Evolutionary conservation across 768 basidiomycete genomes (phyloP).

Genomic region (Steccherinum ochraceum): DNA sequence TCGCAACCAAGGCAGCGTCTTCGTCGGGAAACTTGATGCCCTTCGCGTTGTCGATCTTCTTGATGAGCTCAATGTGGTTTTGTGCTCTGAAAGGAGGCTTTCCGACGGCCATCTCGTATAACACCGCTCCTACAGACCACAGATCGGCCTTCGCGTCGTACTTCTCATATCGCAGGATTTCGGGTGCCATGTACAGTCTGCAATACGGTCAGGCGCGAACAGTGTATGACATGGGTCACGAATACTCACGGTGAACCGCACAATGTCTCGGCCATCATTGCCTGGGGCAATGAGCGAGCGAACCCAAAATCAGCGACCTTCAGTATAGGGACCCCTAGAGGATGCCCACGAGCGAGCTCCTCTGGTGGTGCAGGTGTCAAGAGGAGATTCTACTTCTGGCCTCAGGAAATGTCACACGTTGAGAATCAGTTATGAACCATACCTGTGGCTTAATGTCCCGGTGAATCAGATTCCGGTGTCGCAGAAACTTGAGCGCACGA

Average conservation of each 20-base stretch:
- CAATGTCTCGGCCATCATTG: conserved; percentile 94
- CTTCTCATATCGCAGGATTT: conserved; percentile 94
- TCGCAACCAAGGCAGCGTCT: conserved; percentile 47
- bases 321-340: conserved; percentile 86
- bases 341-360: conserved; percentile 84
- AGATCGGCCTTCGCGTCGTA: conserved; percentile 98
- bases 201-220: not conserved
- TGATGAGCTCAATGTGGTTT: conserved; percentile 93
- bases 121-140: conserved; percentile 96
- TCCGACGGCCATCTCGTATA: conserved; percentile 94
- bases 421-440: conserved; percentile 11
- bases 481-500: conserved; percentile 87
- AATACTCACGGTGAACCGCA: conserved; percentile 89
- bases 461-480: conserved; percentile 87
- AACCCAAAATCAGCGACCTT: conserved; percentile 99
- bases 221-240: not conserved
- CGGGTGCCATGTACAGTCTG: conserved; percentile 98
- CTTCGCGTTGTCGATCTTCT: conserved; percentile 88
- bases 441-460: conserved; percentile 97
- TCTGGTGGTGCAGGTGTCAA: conserved; percentile 75
- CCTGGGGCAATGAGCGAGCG: conserved; percentile 83
- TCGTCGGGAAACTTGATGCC: conserved; percentile 95
- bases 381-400: conserved; percentile 94
- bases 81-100: conserved; percentile 91
- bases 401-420: too few relatives aligned